Evolutionary conservation across 176 grass and related monocot species (phyloP), one percentile per base, ranked within the genome.

Genomic region (Musa acuminata): DNA sequence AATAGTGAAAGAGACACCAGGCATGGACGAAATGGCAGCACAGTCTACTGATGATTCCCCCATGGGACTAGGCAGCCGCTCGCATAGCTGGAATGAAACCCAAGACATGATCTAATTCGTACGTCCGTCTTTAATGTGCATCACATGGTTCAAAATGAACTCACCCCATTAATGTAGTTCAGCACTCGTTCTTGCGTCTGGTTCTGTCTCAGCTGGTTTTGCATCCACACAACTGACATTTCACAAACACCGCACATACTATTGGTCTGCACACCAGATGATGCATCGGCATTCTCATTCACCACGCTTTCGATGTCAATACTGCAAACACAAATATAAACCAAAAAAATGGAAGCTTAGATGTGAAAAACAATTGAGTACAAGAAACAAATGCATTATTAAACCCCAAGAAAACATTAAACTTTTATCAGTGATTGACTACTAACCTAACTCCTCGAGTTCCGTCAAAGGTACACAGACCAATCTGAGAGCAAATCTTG

Each of bases 191-290:
- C 90, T 72, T 84, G 82, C 19, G 86, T 93, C 55, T 76, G 69
- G 77, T 98, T 98, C 72, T 83, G 82, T 67, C 59, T 77, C 21
- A 93, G 63, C 21, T 93, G 80, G 57, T 89, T 91, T 62, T 89
- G 90, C 94, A 91, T 93, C 94, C 94, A 98, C 1, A 75, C 80
- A 53, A 87, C 84, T 67, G 83, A 70, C 64, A 78, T 78, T 64
- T 78, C 90, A 87, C 74, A 49, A 67, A n/a, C 24, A 62, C 21
- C 14, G 71, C 81, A 49, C 51, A 51, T 43, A 9, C 2, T 49
- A 49, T 52, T 9, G 57, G 20, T 16, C 22, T 70, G 55, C 29
- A 76, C 27, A 64, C 74, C 74, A 52, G 43, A 20, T 63, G 74
- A 76, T 76, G 52, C 29, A 76, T 9, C 74, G 14, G 25, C 48